Evolutionary conservation across 2,329 filamentous ascomycete genomes (phyloP), one percentile per base, ranked within the genome.

Genomic region (Trichoderma sp.): DNA sequence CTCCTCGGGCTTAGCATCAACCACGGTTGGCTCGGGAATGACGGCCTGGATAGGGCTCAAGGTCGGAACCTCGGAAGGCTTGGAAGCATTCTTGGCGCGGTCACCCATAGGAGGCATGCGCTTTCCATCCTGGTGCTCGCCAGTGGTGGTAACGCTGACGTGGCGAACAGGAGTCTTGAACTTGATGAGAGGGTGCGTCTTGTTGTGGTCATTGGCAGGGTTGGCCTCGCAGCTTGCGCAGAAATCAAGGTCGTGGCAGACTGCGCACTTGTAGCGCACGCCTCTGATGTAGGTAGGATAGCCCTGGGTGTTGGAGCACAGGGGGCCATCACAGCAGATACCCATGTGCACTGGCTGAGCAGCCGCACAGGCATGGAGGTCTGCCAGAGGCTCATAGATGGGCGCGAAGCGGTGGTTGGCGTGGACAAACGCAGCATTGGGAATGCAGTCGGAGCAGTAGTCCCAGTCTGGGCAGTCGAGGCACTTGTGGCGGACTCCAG

Each of bases 401-500:
- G 94, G 90, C 13, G 93, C 93, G 79, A 99, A 98, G 75, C 95
- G 92, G 81, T 99, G 96, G 70, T 88, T 87, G 20, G 93, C 90
- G 80, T 99, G 97, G 64, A 88, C 89, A 76, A 89, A 86, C 73
- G 83, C 81, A 58, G 93, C 91, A 75, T 87, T 88, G 76, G 86
- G 83, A 72, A 93, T 82, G 82, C 97, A 99, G 9, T 88, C 85
- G 28, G 88, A 87, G 85, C 96, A 99, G 84, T 93, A 98, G 79
- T 99, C 96, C 92, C 94, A 99, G 81, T 99, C 96, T 57, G 97
- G 96, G 85, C 96, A 99, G 80, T 94, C 91, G 74, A 98, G 86
- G 81, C 96, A 99, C 87, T 99, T 99, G 88, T 98, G 92, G 76
- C 96, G 95, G 71, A 97, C 87, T 76, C 96, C 97, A 76, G 88